These are phyloP conservation scores for Volvox reticuliferus DNA, from an alignment of 139 green algal genomes.

Conservation along the genomic window DNA sequence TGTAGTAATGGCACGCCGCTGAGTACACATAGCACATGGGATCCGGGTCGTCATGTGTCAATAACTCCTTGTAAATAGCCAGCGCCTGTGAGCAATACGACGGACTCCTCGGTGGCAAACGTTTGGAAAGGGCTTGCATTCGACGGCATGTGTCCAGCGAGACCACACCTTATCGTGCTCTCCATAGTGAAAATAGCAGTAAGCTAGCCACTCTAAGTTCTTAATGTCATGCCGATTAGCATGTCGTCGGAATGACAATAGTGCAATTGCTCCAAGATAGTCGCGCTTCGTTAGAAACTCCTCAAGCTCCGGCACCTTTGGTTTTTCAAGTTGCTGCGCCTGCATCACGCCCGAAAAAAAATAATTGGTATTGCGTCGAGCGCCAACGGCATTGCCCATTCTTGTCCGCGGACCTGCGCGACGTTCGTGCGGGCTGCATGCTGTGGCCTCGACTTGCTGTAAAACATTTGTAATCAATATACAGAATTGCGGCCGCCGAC, in stretches of 20 bases:
- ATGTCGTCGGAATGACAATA: slow-evolving; percentile 77
- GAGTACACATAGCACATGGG: slow-evolving; percentile 75
- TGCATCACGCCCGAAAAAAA: not conserved
- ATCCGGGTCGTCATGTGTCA: slow-evolving; percentile 73
- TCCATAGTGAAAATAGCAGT: slow-evolving; percentile 84
- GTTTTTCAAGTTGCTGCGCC: slow-evolving; percentile 46
- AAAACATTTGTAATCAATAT: slow-evolving; percentile 39
- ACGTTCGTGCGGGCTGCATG: slow-evolving; percentile 43
- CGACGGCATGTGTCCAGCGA: not conserved
- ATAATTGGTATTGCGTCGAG: not conserved
- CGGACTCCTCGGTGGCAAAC: not conserved
- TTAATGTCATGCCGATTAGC: slow-evolving; percentile 62
- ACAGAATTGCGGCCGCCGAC: slow-evolving; percentile 6
- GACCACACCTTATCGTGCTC: slow-evolving; percentile 81
- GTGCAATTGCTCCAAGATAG: slow-evolving; percentile 78
- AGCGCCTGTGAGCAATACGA: slow-evolving; percentile 61
- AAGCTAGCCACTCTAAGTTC: slow-evolving; percentile 82
- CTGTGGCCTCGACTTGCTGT: slow-evolving; percentile 51
- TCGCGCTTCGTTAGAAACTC: slow-evolving; percentile 77
- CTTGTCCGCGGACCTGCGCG: slow-evolving; percentile 38
- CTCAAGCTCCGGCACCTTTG: slow-evolving; percentile 71
- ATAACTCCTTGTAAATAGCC: slow-evolving; percentile 77
- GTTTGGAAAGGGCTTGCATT: not conserved
- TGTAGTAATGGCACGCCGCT: slow-evolving; percentile 84
- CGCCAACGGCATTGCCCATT: not conserved